Conservation (phyloP, 1,139 yeast genomes). For the Kurtzmaniella quercitrusa region DNA sequence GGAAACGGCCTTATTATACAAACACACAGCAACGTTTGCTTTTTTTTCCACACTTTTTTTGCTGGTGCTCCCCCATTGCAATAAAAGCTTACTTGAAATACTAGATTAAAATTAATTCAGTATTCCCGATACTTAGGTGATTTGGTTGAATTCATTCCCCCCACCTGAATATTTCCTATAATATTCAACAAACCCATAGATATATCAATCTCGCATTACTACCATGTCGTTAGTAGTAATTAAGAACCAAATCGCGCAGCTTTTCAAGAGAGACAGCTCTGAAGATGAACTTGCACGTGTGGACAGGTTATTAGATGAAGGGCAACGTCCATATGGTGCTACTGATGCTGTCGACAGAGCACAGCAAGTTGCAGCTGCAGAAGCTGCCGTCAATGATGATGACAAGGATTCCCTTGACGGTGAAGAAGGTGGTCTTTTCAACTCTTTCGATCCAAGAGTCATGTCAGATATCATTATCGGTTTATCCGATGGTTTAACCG, state of each 20-base stretch:
- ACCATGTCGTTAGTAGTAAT: conserved; percentile 37
- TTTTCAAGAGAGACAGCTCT: conserved; percentile 19
- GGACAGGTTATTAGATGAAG: conserved; percentile 30
- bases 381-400: conserved; percentile 29
- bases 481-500: conserved; percentile 75
- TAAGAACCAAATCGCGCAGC: conserved; percentile 30
- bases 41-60: neutral
- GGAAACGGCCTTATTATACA: neutral
- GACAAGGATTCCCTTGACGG: conserved; percentile 21
- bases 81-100: neutral
- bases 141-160: too few relatives aligned
- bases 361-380: conserved; percentile 36
- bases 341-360: conserved; percentile 31
- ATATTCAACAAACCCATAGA: neutral
- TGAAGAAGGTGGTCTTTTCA: conserved; percentile 31
- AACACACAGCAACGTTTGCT: conserved; percentile 1
- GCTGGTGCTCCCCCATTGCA: neutral
- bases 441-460: conserved; percentile 61
- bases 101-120: neutral
- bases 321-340: conserved; percentile 39
- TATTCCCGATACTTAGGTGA: too few relatives aligned
- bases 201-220: neutral
- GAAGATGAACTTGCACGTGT: conserved; percentile 34
- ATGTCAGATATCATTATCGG: conserved; percentile 82
- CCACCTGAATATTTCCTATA: too few relatives aligned